Conservation (phyloP, 116 monocot genomes). For the Cymodocea nodosa region DNA sequence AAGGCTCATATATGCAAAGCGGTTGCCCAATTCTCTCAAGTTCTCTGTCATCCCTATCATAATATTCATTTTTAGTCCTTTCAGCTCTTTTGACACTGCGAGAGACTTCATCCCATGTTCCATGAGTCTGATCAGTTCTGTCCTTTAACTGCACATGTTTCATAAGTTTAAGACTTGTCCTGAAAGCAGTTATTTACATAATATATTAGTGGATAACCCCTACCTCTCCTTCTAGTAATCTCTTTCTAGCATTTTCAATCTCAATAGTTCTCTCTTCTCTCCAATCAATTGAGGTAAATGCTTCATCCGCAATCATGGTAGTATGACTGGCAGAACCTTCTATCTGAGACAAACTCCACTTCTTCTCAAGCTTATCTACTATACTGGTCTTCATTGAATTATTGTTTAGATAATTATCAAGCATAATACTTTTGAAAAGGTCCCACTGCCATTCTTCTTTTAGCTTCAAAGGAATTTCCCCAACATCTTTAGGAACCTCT, state of each 20-base stretch:
- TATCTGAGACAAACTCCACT: conserved; percentile 33
- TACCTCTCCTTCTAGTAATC: conserved; percentile 89
- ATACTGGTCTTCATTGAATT: conserved; percentile 16
- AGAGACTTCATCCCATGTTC: conserved; percentile 98
- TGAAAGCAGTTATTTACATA: neutral
- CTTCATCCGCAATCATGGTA: conserved; percentile 27
- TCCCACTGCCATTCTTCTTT: conserved; percentile 81
- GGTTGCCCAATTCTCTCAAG: conserved; percentile 96
- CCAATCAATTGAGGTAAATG: conserved; percentile 54
- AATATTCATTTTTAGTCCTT: conserved; percentile 69
- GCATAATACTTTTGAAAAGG: conserved; percentile 40
- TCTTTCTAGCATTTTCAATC: conserved; percentile 33
- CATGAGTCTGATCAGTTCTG: conserved; percentile 68
- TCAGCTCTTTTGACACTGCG: conserved; percentile 79
- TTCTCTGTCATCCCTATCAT: conserved; percentile 89
- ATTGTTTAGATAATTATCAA: conserved; percentile 11
- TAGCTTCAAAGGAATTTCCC: conserved; percentile 38
- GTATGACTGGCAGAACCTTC: conserved; percentile 16
- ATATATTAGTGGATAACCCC: neutral
- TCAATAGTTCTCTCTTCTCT: conserved; percentile 53
- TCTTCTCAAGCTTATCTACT: conserved; percentile 50
- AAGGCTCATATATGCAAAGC: conserved; percentile 96
- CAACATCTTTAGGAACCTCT: conserved; percentile 30
- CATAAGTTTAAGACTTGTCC: neutral
- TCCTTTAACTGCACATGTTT: conserved; percentile 67